Base-by-base conservation (phyloP, 164 flowering plant genomes). In the Platanus orientalis region DNA sequence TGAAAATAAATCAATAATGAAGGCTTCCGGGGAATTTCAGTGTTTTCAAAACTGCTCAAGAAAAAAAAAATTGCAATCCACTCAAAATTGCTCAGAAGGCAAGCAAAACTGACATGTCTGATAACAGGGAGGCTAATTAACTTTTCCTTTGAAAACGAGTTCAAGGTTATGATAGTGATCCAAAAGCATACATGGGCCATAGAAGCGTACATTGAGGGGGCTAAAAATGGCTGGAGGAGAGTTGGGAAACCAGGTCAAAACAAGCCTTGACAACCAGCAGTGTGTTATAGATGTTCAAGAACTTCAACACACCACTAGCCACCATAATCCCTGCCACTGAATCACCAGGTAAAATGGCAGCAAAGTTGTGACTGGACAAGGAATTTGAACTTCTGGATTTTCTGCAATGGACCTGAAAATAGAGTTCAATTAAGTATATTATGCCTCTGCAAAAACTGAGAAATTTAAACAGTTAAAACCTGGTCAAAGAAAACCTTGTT, bases 231-330 rank as follows among this genome's bases (percentile, higher is more conserved):
- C 95, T 3, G 91, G 85, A 64, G 99, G 99, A 53, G 99, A 57
- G 69, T 83, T 89, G 6, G 97, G 98, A 69, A 93, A 93, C 98
- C 98, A 93, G 45, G 99, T 94, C 75, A 94, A 79, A 57, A 94
- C 97, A 62, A 94, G 95, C 82, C 99, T n/a, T 80, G 54, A 73
- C 78, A 69, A 91, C 73, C 80, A 94, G 73, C 60, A 94, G 42
- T 17, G 97, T 80, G 69, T 89, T 91, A 75, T 87, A 94, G 60
- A 94, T 65, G 74, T 83, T 94, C 71, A 94, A 73, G 85, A 94
- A 93, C 71, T 89, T 93, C 30, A 55, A 20, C 50, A 93, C 65
- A 19, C 98, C 98, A 78, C 82, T 93, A 7, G 91, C 69, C 63
- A 78, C 97, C 68, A 93, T 97, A 27, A 93, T 16, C 30, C 95